phyloP scores from a whole-genome alignment of 108 stramenopile species.

The Cyclotella cryptica region DNA sequence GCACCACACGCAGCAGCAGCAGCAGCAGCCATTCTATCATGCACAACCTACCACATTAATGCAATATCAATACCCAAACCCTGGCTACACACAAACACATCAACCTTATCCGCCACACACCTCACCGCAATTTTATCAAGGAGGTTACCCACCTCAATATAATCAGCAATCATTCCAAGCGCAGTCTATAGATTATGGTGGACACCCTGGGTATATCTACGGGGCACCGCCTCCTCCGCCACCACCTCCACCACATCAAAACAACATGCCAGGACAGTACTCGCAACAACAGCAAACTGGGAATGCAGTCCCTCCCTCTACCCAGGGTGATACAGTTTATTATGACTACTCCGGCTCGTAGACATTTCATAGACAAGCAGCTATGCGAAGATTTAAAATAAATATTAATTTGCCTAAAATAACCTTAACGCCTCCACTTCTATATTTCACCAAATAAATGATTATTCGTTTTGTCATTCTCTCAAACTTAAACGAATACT shows the following conservation, averaged over 20 bases:
- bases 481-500: too few relatives aligned
- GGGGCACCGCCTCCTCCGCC: constrained; percentile 42
- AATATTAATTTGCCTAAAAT: not conserved
- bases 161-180: constrained; percentile 15
- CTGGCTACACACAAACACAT: constrained; percentile 11
- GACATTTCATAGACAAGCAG: not conserved
- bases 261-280: constrained; percentile 16
- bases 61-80: constrained; percentile 11
- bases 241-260: constrained; percentile 7
- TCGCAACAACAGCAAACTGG: constrained; percentile 26
- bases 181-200: not conserved
- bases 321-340: constrained; percentile 55
- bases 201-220: not conserved
- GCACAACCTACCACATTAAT: not conserved
- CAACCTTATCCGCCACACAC: constrained; percentile 10
- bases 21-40: constrained; percentile 21
- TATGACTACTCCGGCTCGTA: constrained; percentile 56
- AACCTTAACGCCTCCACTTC: too few relatives aligned
- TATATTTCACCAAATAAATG: not conserved
- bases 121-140: constrained; percentile 8
- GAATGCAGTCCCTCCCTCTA: constrained; percentile 14
- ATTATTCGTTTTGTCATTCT: not conserved
- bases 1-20: not conserved
- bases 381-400: not conserved
- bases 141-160: not conserved